Base-by-base conservation (phyloP, 768 basidiomycete genomes). In the Lactarius sanguifluus region DNA sequence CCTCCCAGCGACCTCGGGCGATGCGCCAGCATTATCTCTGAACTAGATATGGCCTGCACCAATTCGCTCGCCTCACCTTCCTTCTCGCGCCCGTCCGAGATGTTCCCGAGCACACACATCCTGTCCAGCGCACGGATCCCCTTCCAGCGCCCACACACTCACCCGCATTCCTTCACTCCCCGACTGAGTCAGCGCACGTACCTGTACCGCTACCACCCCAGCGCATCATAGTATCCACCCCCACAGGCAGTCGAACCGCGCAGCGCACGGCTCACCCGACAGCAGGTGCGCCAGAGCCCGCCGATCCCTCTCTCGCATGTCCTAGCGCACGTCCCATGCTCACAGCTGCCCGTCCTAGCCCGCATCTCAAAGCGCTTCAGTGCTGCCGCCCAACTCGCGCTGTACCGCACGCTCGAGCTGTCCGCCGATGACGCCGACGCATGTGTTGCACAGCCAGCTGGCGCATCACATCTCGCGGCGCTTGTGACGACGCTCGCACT, bases 381-480 rank as follows among this genome's bases (percentile, higher is more conserved):
- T 16, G 30, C 61, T 7, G 64, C 73, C 0, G 72, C 75, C 1
- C 72, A 72, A 9, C 47, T 62, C 6, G 68, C 63, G 12, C 66
- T 77, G 38, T 78, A 77, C 58, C 64, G 56, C 45, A 59, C 64
- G 28, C 61, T 77, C 20, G 70, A 73, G 59, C 61, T 75, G 3
- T 32, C 72, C 23, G 18, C 69, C 5, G 32, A 30, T 1, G 59
- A 43, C n/a, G 36, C 41, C 2, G 56, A 71, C 30, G 65, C 67
- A 15, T 78, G 77, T 62, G 59, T 78, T 5, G 62, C 70, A 2
- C 58, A 67, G 1, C 71, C 77, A 9, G n/a, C n/a, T n/a, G n/a
- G n/a, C n/a, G n/a, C n/a, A n/a, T n/a, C n/a, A n/a, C n/a, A 71
- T 36, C 47, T 76, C 25, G 76, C 75, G 0, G 59, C 41, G 18